Base-by-base conservation (phyloP, 495 filamentous ascomycete species). In the Lophium mytilinum region DNA sequence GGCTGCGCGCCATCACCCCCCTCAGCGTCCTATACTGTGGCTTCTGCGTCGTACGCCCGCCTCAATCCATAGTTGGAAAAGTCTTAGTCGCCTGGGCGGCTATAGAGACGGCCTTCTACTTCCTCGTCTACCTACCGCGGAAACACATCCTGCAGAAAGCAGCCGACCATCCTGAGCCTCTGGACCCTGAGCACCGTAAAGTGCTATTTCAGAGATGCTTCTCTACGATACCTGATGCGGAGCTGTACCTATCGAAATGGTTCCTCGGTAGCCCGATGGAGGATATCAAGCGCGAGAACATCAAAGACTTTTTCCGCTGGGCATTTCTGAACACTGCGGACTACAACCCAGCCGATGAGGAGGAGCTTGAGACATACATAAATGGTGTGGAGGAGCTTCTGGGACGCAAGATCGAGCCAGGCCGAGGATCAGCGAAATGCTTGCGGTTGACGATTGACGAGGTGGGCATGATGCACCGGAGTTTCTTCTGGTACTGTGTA, bases 241-340 rank as follows among this genome's bases (percentile, higher is more conserved):
- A 80, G 52, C 68, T 62, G 36, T 89, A 86, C 63, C 64, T 88
- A 37, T 67, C 64, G 36, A 73, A 72, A 40, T 89, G 85, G 85
- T 86, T 87, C 63, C 75, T 82, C 14, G 78, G 76, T 33, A 81
- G 82, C n/a, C 69, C 75, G 36, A 37, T 68, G n/a, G 66, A 69
- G 4, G 78, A 84, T n/a, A 81, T 89, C 50, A 75, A 76, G 50
- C 69, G 76, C 21, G 85, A 86, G 37, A 86, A 88, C 61, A 67
- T 87, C 48, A 79, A 78, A 56, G 81, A 84, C 42, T 87, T 85
- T 60, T 65, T 82, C 42, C 66, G 76, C 30, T 87, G 83, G 84
- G 83, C 80, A 4, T 82, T 87, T 64, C 77, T 71, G 48, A 70
- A 69, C 30, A 67, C 64, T 34, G 69, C 67, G 4, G 61, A 69